Base-by-base conservation (phyloP, 805 yeast genomes). In the Metahyphopichia silvanorum region DNA sequence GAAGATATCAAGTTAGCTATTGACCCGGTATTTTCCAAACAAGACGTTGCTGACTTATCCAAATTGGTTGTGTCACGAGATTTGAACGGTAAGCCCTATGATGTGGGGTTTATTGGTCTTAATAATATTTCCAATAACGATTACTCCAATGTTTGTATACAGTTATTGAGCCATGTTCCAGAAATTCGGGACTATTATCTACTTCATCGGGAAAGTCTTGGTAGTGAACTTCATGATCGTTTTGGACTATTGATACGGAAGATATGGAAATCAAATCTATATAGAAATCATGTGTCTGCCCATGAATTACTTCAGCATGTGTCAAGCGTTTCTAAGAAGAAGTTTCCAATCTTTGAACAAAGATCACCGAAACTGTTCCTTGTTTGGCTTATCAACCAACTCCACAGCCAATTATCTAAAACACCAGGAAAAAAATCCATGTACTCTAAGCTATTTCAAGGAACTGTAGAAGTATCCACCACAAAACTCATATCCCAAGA, bases 81-180 rank as follows among this genome's bases (percentile, higher is more conserved):
- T 46, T 51, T 79, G 24, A 51, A 60, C 25, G 67, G 67, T 8
- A 58, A 63, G 12, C 32, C 50, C 2, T 85, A 82, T 45, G 41
- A 51, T 4, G 80, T 80, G 2, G 93, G 95, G 0, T 79, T 65
- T 43, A 63, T 84, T 20, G 88, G 91, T 0, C 43, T 85, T 34
- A 80, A 74, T 50, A 76, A 77, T 42, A 59, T 72, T 25, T 63
- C 67, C 23, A 51, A 51, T 6, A 75, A 71, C 39, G 80, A 74
- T 37, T 77, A 78, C 46, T 53, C 77, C 21, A 82, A 79, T 43
- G 83, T 74, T 1, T 49, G 80, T 0, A 36, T 84, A 8, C 82
- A 77, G 38, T 47, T 70, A 9, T 27, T 85, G 5, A 53, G 76
- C 1, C 94, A 84, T 51, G 55, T 79, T 0, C 38, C 53, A 1